Conservation (phyloP, 2,329 filamentous ascomycete species). For the Phaeosphaeria sp. region DNA sequence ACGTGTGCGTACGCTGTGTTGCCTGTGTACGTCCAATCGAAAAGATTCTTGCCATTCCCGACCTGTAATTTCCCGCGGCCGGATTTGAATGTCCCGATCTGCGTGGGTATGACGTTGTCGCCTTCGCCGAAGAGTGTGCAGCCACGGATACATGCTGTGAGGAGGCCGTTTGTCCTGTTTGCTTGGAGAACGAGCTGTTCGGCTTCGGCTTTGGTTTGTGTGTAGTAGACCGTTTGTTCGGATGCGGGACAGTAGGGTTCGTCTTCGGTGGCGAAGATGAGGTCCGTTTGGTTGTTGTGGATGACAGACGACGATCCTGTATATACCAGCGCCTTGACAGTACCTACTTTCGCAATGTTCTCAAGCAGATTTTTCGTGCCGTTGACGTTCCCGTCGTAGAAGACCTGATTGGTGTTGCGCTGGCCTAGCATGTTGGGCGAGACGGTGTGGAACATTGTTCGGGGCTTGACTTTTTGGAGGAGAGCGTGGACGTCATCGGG, state of each 20-base stretch:
- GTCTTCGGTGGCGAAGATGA: background rate
- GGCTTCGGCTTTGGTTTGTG: background rate
- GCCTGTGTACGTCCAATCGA: conserved; percentile 11
- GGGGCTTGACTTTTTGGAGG: background rate
- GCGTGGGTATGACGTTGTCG: conserved; percentile 1
- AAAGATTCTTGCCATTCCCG: conserved; percentile 14
- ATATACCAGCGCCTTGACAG: background rate
- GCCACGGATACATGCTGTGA: conserved; percentile 4
- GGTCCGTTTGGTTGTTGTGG: background rate
- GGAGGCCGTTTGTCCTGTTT: conserved; percentile 8
- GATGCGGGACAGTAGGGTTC: background rate
- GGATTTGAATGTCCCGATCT: background rate
- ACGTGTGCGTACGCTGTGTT: conserved; percentile 9
- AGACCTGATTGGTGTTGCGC: background rate
- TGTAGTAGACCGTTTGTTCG: background rate
- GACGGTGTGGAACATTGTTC: conserved; percentile 6
- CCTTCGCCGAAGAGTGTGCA: conserved; percentile 9
- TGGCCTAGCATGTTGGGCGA: conserved; percentile 4
- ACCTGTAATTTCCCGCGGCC: conserved; percentile 1
- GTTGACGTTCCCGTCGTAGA: conserved; percentile 1
- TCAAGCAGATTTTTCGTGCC: background rate
- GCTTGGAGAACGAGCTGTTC: background rate
- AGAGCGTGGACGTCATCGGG: conserved; percentile 3
- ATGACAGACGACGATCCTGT: background rate
- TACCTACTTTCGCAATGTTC: background rate